A percentile compares a stretch with the other conserved stretches of the same genome.
Evolutionary conservation across 306 rosid species (phyloP).

Genomic region (Malus asiatica): DNA sequence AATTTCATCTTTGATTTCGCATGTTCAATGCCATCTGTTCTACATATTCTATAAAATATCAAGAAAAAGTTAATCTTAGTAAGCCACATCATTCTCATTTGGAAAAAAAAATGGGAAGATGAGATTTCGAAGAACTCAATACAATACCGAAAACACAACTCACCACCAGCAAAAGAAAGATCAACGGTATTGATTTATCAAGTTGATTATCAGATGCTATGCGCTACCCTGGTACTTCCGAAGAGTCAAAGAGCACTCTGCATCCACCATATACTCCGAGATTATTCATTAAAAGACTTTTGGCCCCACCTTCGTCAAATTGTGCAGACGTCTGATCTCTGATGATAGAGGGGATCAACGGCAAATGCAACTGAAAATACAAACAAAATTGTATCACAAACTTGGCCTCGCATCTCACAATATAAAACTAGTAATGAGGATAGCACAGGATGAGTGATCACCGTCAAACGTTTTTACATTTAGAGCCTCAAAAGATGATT

Average conservation of each 20-base stretch:
- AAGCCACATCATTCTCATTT: constrained; percentile 11
- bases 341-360: too few species aligned
- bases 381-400: too few species aligned
- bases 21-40: constrained; percentile 41
- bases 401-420: too few species aligned
- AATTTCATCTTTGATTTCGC: constrained; percentile 62
- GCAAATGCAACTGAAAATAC: too few species aligned
- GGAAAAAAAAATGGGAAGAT: not conserved
- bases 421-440: too few species aligned
- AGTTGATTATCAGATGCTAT: constrained; percentile 39
- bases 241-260: constrained; percentile 85
- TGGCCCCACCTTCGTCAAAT: too few species aligned
- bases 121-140: constrained; percentile 11
- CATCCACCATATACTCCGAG: constrained; percentile 85
- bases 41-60: constrained; percentile 36
- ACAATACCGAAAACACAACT: constrained; percentile 22
- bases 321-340: too few species aligned
- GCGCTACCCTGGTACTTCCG: constrained; percentile 70
- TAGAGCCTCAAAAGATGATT: constrained; percentile 77
- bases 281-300: constrained; percentile 87
- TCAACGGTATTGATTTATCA: constrained; percentile 54
- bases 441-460: too few species aligned
- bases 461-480: too few species aligned
- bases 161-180: constrained; percentile 83
- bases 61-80: not conserved